phyloP scores from a whole-genome alignment of 2,329 filamentous ascomycete genomes.

The Diaporthe sp. region DNA sequence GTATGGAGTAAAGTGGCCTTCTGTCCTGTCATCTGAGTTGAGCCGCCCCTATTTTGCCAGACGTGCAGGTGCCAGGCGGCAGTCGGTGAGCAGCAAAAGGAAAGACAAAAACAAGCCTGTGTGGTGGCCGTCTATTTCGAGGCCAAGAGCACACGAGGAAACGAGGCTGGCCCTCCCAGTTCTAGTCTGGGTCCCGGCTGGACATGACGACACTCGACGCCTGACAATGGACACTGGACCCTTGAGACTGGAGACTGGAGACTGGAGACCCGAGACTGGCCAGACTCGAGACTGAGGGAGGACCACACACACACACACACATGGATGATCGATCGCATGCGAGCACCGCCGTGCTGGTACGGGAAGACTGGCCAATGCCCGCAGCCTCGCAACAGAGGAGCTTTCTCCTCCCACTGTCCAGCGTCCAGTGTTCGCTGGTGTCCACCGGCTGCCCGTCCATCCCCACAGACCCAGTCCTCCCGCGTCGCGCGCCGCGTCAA shows the following conservation, averaged over 20 bases:
- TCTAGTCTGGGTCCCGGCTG: slow-evolving; percentile 18
- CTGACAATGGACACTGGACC: slow-evolving; percentile 20
- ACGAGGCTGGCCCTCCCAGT: slow-evolving; percentile 12
- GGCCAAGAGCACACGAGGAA: slow-evolving; percentile 22
- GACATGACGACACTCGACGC: slow-evolving; percentile 35
- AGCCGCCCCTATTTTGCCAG: slow-evolving; percentile 35
- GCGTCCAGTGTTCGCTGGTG: neutral
- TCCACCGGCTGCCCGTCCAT: slow-evolving; percentile 11
- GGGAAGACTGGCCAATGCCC: slow-evolving; percentile 7
- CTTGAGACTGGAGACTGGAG: slow-evolving; percentile 24
- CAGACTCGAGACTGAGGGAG: slow-evolving; percentile 6
- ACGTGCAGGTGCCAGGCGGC: slow-evolving; percentile 35
- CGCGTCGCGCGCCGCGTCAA: slow-evolving; percentile 30
- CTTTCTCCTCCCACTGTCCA: neutral
- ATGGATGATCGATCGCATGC: slow-evolving; percentile 25
- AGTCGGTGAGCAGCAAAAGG: slow-evolving; percentile 32
- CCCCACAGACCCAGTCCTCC: slow-evolving; percentile 31
- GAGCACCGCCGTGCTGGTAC: slow-evolving; percentile 31
- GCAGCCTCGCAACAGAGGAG: slow-evolving; percentile 20
- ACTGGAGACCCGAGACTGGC: slow-evolving; percentile 12
- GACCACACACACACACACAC: neutral
- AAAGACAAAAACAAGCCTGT: slow-evolving; percentile 11
- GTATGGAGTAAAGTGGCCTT: slow-evolving; percentile 35
- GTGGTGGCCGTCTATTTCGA: slow-evolving; percentile 29
- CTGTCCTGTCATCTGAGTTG: slow-evolving; percentile 34